These are phyloP conservation scores for Pseudomonodictys pantanalensis DNA, from an alignment of 495 filamentous ascomycete genomes.

Conservation along the genomic window DNA sequence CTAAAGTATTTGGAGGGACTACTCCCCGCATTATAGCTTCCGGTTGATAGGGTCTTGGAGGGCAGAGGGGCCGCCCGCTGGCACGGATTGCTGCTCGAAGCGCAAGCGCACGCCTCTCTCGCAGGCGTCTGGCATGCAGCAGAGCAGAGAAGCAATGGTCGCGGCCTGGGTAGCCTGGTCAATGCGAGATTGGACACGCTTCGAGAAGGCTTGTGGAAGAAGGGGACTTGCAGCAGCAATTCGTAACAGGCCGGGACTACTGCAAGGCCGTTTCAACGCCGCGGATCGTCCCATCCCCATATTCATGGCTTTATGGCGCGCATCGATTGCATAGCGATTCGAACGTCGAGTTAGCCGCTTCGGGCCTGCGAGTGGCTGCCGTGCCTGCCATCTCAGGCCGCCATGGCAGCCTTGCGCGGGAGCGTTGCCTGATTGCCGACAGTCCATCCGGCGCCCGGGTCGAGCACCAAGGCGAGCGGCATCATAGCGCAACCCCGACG, in stretches of 20 bases:
- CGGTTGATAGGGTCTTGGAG: conserved; percentile 29
- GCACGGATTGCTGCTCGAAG: conserved; percentile 1
- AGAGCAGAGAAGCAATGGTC: too few species aligned
- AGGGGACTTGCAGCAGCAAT: background rate
- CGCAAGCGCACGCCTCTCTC: background rate
- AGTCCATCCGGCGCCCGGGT: conserved; percentile 17
- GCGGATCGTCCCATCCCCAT: background rate
- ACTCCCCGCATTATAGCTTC: conserved; percentile 29
- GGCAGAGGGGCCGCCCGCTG: conserved; percentile 8
- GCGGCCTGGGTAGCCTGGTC: background rate
- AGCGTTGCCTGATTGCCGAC: conserved; percentile 22
- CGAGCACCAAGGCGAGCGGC: background rate
- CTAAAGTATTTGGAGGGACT: conserved; percentile 23
- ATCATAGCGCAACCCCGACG: background rate
- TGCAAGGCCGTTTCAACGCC: background rate
- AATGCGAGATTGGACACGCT: conserved; percentile 25
- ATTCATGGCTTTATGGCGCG: background rate
- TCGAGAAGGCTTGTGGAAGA: conserved; percentile 19
- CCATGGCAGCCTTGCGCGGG: conserved; percentile 18
- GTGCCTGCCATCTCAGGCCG: background rate
- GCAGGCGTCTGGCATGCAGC: background rate
- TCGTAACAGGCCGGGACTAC: background rate
- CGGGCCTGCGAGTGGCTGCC: too few species aligned
- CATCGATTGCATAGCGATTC: background rate
- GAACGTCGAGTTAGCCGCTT: too few species aligned